Conservation (phyloP, 108 stramenopile genomes). For the Parietichytrium sp. region DNA sequence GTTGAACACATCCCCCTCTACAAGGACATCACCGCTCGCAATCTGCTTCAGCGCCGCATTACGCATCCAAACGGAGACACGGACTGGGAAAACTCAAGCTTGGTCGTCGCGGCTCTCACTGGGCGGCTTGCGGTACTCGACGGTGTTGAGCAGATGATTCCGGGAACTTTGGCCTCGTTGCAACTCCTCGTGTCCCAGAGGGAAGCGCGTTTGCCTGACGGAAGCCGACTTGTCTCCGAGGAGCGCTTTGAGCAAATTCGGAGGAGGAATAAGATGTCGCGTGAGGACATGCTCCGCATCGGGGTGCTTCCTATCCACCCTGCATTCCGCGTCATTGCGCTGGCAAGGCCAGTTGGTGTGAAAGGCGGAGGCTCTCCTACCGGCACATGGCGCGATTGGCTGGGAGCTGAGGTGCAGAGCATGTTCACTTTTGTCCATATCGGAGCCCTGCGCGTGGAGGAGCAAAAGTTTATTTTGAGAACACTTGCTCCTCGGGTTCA, state of each 20-base stretch:
- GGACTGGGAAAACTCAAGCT: slow-evolving; percentile 71
- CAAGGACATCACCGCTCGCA: slow-evolving; percentile 72
- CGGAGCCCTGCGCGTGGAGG: background rate
- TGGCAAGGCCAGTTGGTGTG: background rate
- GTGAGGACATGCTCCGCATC: background rate
- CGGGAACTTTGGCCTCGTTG: slow-evolving; percentile 11
- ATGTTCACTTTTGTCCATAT: slow-evolving; percentile 34
- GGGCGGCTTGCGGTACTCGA: slow-evolving; percentile 71
- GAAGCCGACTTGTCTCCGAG: background rate
- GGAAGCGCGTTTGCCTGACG: slow-evolving; percentile 13
- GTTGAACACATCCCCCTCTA: slow-evolving; percentile 67
- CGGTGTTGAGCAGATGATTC: slow-evolving; percentile 72
- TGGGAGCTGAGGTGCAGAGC: slow-evolving; percentile 32
- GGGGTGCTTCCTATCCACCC: slow-evolving; percentile 41
- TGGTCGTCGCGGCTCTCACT: slow-evolving; percentile 66
- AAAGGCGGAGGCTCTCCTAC: slow-evolving; percentile 30
- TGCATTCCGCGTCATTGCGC: slow-evolving; percentile 41
- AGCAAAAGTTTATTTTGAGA: slow-evolving; percentile 33
- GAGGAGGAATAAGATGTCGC: background rate
- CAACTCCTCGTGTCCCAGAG: slow-evolving; percentile 4
- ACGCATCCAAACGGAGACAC: slow-evolving; percentile 68
- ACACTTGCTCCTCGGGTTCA: slow-evolving; percentile 19
- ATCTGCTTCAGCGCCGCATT: slow-evolving; percentile 70
- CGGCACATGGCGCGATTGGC: slow-evolving; percentile 31
- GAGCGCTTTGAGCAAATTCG: slow-evolving; percentile 24